Conservation (phyloP, 225 moss, liverwort and hornwort genomes). For the Climacium dendroides region DNA sequence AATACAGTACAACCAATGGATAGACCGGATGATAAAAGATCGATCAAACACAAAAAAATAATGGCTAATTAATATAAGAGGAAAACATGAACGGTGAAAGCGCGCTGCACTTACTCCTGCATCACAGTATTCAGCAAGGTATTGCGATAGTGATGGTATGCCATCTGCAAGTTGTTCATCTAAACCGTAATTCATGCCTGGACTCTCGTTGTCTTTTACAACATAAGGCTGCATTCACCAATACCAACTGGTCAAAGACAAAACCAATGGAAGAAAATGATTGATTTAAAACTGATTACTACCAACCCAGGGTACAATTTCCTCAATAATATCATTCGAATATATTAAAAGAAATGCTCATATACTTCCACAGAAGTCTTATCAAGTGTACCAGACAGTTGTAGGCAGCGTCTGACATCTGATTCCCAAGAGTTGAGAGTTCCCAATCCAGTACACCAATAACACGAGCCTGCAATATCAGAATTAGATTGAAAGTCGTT, state of each 20-base stretch:
- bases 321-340: neutral
- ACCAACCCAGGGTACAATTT: neutral
- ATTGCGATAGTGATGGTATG: constrained; percentile 49
- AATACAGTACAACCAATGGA: neutral
- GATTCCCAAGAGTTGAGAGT: constrained; percentile 90
- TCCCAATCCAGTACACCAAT: constrained; percentile 97
- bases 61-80: neutral
- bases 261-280: neutral
- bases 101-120: constrained; percentile 47
- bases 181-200: constrained; percentile 34
- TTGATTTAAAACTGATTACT: neutral
- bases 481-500: neutral
- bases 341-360: neutral
- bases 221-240: constrained; percentile 60
- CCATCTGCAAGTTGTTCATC: constrained; percentile 41
- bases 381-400: constrained; percentile 60
- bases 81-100: neutral
- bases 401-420: constrained; percentile 93
- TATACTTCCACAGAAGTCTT: neutral
- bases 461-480: constrained; percentile 54
- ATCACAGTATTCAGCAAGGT: constrained; percentile 62
- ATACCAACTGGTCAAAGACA: neutral
- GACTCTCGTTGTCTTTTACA: constrained; percentile 14
- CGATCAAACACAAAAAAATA: neutral
- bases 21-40: neutral